Percentiles rank a stretch among this genome's conserved stretches.
Evolutionary conservation across 2,329 filamentous ascomycete genomes (phyloP).

Genomic region (Didymella sp.): DNA sequence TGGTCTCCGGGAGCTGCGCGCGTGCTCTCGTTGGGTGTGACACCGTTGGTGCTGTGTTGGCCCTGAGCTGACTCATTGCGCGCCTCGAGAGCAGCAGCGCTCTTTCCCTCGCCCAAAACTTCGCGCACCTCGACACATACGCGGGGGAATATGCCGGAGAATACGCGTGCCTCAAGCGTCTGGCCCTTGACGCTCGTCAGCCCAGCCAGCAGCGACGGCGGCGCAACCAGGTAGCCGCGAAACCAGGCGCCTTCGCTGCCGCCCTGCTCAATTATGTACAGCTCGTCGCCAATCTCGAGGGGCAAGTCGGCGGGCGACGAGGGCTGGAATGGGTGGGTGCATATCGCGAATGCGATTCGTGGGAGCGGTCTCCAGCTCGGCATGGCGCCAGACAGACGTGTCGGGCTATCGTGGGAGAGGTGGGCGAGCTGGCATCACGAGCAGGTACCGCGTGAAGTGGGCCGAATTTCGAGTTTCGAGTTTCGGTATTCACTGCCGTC

Average conservation of each 20-base stretch:
- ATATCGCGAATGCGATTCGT: constrained; percentile 96
- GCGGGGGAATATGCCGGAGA: constrained; percentile 96
- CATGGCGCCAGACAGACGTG: constrained; percentile 45
- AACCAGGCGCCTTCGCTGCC: constrained; percentile 86
- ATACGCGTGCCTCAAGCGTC: constrained; percentile 92
- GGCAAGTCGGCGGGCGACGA: constrained; percentile 88
- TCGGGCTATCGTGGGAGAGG: constrained; percentile 38
- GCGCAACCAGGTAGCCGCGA: constrained; percentile 92
- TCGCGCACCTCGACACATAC: constrained; percentile 96
- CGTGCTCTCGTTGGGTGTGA: constrained; percentile 50
- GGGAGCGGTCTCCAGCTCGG: constrained; percentile 89
- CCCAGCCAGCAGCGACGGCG: constrained; percentile 89
- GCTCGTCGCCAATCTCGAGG: constrained; percentile 95
- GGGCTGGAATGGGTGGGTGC: constrained; percentile 90
- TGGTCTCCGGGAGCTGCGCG: constrained; percentile 40
- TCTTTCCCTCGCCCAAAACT: constrained; percentile 71
- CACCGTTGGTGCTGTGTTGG: constrained; percentile 45
- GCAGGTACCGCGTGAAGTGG: constrained; percentile 8
- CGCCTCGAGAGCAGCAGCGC: constrained; percentile 23
- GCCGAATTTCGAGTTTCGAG: no score
- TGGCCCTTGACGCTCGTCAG: constrained; percentile 90
- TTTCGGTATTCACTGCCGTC: background rate
- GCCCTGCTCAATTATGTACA: constrained; percentile 98
- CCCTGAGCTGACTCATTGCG: constrained; percentile 22
- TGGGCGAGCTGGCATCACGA: constrained; percentile 45